Percentiles rank a stretch among this genome's conserved stretches.
Conservation (phyloP, 2,329 filamentous ascomycete genomes). For the Neurospora crassa region DNA sequence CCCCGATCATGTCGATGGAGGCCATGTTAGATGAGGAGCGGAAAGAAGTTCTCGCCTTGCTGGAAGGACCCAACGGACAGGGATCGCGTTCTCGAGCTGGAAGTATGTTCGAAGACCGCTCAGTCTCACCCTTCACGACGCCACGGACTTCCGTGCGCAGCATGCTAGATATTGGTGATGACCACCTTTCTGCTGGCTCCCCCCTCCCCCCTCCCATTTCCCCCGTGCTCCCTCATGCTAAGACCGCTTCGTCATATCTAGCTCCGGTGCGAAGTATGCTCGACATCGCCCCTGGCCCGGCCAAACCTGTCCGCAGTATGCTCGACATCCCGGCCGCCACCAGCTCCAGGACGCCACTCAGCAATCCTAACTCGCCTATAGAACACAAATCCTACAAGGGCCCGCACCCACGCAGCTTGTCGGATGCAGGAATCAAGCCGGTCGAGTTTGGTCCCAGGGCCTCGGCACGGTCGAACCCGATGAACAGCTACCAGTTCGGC, state of each 20-base stretch:
- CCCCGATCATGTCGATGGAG: conserved; percentile 60
- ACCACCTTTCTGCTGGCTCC: conserved; percentile 17
- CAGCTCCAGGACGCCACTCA: conserved; percentile 24
- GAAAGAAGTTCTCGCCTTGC: conserved; percentile 58
- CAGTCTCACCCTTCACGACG: conserved; percentile 43
- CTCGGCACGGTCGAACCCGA: conserved; percentile 29
- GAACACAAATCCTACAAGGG: conserved; percentile 26
- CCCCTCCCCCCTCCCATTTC: conserved; percentile 16
- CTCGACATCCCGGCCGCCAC: conserved; percentile 29
- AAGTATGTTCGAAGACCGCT: conserved; percentile 29
- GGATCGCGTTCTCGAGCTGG: conserved; percentile 22
- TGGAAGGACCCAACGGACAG: conserved; percentile 37
- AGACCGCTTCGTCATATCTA: conserved; percentile 26
- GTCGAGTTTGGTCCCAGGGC: conserved; percentile 36
- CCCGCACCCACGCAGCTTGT: conserved; percentile 41
- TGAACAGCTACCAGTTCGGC: conserved; percentile 51
- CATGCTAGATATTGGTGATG: conserved; percentile 52
- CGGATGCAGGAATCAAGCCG: conserved; percentile 41
- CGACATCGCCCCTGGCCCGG: conserved; percentile 39
- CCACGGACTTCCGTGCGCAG: conserved; percentile 60
- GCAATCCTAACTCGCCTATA: conserved; percentile 38
- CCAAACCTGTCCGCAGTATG: conserved; percentile 40
- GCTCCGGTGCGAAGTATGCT: conserved; percentile 53
- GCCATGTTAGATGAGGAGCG: conserved; percentile 69
- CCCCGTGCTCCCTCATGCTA: conserved; percentile 11